A percentile compares a stretch with the other conserved stretches of the same genome.
Conservation (phyloP, 2,329 filamentous ascomycete genomes). For the Didymellaceae sp. region DNA sequence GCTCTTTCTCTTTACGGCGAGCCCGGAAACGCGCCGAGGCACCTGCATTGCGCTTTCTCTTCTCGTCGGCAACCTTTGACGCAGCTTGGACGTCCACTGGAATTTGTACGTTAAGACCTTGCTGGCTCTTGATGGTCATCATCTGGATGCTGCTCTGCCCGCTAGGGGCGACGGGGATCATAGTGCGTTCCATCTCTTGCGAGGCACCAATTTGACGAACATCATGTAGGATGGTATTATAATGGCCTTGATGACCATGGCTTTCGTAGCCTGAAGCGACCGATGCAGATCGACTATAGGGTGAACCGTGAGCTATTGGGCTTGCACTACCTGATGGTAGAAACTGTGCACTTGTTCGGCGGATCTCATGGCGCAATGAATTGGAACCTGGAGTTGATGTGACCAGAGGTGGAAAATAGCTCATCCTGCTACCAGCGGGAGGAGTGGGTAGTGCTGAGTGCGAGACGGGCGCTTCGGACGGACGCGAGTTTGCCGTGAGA, state of each 20-base stretch:
- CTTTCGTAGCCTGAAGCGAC: conserved; percentile 47
- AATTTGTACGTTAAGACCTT: conserved; percentile 62
- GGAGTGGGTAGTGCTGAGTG: conserved; percentile 58
- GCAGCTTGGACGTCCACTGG: conserved; percentile 82
- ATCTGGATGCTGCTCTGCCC: conserved; percentile 58
- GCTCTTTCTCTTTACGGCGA: conserved; percentile 82
- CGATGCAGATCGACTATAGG: conserved; percentile 44
- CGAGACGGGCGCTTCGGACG: conserved; percentile 52
- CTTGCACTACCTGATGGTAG: conserved; percentile 52
- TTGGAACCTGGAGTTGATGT: conserved; percentile 43
- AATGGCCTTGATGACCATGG: conserved; percentile 35
- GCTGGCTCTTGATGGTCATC: conserved; percentile 60
- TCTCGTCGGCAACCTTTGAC: conserved; percentile 83
- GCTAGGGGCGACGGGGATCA: conserved; percentile 55
- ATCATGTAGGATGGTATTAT: conserved; percentile 17
- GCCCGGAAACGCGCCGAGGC: conserved; percentile 83
- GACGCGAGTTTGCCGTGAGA: conserved; percentile 50
- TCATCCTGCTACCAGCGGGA: conserved; percentile 45
- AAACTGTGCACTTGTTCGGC: conserved; percentile 46
- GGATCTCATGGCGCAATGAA: conserved; percentile 33
- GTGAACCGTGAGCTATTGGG: conserved; percentile 56
- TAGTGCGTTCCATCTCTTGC: conserved; percentile 41
- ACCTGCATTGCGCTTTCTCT: conserved; percentile 82
- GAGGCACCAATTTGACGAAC: neutral
- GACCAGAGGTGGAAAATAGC: conserved; percentile 42